Evolutionary conservation across 1,139 yeast species (phyloP), one percentile per base, ranked within the genome.

Genomic region (Yamadazyma pseudoaaseri): DNA sequence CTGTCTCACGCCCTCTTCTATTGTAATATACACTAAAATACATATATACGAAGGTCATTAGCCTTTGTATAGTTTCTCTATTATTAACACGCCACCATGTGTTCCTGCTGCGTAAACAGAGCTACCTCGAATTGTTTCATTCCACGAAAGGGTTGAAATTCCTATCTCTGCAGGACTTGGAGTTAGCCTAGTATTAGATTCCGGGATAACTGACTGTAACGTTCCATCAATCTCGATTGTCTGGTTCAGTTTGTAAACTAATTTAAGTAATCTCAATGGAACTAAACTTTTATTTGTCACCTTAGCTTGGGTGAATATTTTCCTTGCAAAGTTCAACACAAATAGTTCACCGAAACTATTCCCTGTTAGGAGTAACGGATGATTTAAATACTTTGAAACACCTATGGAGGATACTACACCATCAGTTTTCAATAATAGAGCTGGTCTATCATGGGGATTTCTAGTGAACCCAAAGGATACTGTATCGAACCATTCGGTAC

Each of bases 21-120:
- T n/a, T n/a, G n/a, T n/a, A n/a, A n/a, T n/a, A n/a, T n/a, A n/a
- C n/a, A n/a, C n/a, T n/a, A n/a, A n/a, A n/a, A n/a, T n/a, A n/a
- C n/a, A n/a, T n/a, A n/a, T n/a, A n/a, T n/a, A n/a, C n/a, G n/a
- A n/a, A n/a, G n/a, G n/a, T n/a, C n/a, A n/a, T n/a, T n/a, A n/a
- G n/a, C n/a, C n/a, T n/a, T n/a, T n/a, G n/a, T 18, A 7, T 18
- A 18, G 21, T 18, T 18, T 18, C 43, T 85, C 95, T 12, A 87
- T 51, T 1, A 87, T 62, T 6, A 87, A 47, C 16, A 87, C 48
- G 0, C 96, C 97, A 3, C 78, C 64, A 5, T 75, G 72, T 11
- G 83, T 72, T 1, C 80, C 80, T n/a, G 81, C 81, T 3, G 82
- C 81, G 55, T 73, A 83, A 54, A 74, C 66, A 11, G 80, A 78